phyloP scores from a whole-genome alignment of 2,329 filamentous ascomycete species.

The Aureobasidium sp. region DNA sequence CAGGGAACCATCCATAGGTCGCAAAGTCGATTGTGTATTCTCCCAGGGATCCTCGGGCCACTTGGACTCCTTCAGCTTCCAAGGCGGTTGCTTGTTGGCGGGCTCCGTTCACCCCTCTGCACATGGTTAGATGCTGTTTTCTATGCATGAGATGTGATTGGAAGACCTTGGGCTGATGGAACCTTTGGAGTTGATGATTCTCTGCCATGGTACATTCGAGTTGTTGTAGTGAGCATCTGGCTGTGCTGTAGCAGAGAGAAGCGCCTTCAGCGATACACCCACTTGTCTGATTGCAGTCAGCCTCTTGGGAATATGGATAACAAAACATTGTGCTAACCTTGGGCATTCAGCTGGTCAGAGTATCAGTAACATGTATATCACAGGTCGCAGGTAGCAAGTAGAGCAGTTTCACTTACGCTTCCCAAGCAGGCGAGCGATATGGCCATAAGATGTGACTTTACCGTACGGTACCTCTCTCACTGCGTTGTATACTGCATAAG shows the following conservation, averaged over 20 bases:
- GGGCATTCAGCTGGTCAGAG: constrained; percentile 39
- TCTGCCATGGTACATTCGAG: constrained; percentile 85
- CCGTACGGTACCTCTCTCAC: constrained; percentile 79
- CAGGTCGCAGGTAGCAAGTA: background rate
- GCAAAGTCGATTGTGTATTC: constrained; percentile 42
- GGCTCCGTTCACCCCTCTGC: constrained; percentile 37
- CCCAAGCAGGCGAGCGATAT: constrained; percentile 66
- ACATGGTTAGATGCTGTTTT: constrained; percentile 7
- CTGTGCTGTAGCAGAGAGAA: constrained; percentile 48
- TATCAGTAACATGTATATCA: background rate
- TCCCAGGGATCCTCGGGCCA: constrained; percentile 39
- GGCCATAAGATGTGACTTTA: constrained; percentile 80
- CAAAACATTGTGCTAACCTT: constrained; percentile 28
- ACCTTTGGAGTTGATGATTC: constrained; percentile 83
- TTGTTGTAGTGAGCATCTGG: constrained; percentile 55
- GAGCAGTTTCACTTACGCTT: constrained; percentile 52
- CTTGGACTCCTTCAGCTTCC: constrained; percentile 41
- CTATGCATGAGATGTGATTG: constrained; percentile 7
- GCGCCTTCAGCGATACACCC: constrained; percentile 81
- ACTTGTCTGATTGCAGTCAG: constrained; percentile 57
- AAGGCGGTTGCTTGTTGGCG: constrained; percentile 41
- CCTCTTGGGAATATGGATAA: background rate
- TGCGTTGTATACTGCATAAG: constrained; percentile 70
- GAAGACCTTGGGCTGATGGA: constrained; percentile 72
- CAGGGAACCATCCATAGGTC: constrained; percentile 44